phyloP scores from a whole-genome alignment of 1,284 basidiomycete genomes.

The Trichosporon faecale region DNA sequence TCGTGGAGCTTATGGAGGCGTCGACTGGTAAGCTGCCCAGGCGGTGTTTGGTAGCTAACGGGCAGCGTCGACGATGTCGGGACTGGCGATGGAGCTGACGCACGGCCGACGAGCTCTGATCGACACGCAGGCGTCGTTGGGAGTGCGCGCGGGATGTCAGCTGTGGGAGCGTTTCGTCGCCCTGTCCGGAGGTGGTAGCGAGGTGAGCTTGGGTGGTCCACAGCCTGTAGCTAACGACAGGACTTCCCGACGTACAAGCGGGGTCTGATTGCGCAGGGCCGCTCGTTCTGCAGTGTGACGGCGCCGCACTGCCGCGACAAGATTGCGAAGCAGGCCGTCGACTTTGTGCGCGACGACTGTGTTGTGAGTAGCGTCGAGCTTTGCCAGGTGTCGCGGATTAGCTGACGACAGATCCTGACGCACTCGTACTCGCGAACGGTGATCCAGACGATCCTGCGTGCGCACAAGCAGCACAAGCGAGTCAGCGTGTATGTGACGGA shows the following conservation, averaged over 20 bases:
- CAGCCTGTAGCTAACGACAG: conserved; percentile 23
- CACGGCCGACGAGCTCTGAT: conserved; percentile 41
- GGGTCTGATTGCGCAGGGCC: conserved; percentile 46
- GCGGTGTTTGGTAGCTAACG: background rate
- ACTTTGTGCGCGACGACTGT: conserved; percentile 91
- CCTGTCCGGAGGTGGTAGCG: conserved; percentile 33
- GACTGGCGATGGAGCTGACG: conserved; percentile 45
- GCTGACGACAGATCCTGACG: conserved; percentile 70
- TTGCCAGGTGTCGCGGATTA: too few species aligned
- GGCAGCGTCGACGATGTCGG: conserved; percentile 47
- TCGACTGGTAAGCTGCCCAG: conserved; percentile 40
- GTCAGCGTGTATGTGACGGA: conserved; percentile 95
- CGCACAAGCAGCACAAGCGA: conserved; percentile 78
- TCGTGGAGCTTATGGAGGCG: conserved; percentile 50
- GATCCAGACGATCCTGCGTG: conserved; percentile 83
- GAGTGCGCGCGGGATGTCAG: conserved; percentile 51
- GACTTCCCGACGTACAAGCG: conserved; percentile 48
- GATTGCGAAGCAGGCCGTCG: conserved; percentile 83
- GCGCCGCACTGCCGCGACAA: conserved; percentile 83
- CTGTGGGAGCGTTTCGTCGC: conserved; percentile 51
- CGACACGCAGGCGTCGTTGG: conserved; percentile 46
- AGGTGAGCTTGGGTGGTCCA: conserved; percentile 32
- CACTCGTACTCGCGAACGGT: conserved; percentile 96
- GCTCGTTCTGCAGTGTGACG: conserved; percentile 48
- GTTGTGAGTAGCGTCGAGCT: conserved; percentile 60